phyloP scores from a whole-genome alignment of 2,329 filamentous ascomycete genomes.

The Colletotrichum higginsianum region DNA sequence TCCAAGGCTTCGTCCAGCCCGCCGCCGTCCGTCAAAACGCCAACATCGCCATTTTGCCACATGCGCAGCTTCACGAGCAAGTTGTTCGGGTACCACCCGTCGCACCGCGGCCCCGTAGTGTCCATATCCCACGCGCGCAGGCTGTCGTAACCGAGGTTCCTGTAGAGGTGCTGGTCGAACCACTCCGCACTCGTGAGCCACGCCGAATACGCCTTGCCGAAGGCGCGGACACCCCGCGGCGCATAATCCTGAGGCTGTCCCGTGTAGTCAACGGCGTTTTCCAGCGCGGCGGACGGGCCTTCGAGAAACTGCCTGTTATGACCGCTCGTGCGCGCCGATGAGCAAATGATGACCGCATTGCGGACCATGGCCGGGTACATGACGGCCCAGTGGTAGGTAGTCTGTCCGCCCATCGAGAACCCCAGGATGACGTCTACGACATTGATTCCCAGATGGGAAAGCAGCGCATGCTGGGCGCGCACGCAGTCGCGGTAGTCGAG shows the following conservation, averaged over 20 bases:
- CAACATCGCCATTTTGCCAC: background rate
- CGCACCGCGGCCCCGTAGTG: constrained; percentile 1
- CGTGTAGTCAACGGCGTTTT: background rate
- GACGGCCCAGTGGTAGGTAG: constrained; percentile 61
- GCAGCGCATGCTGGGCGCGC: constrained; percentile 53
- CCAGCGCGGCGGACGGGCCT: background rate
- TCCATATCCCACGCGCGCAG: background rate
- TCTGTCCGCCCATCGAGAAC: constrained; percentile 67
- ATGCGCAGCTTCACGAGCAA: constrained; percentile 1
- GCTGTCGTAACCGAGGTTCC: background rate
- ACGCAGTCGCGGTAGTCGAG: constrained; percentile 61
- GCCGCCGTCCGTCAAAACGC: background rate
- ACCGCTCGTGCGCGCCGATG: constrained; percentile 59
- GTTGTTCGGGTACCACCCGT: background rate
- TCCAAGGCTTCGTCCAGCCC: background rate
- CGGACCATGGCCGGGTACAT: constrained; percentile 60
- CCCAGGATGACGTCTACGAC: constrained; percentile 59
- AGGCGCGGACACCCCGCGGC: constrained; percentile 1
- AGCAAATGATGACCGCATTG: constrained; percentile 60
- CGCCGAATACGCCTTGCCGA: constrained; percentile 35
- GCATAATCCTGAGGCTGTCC: background rate
- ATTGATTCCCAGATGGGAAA: background rate
- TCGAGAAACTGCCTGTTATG: constrained; percentile 46
- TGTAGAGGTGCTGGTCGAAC: constrained; percentile 7
- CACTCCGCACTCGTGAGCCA: constrained; percentile 29